A percentile compares a stretch with the other conserved stretches of the same genome.
Conservation (phyloP, 2,329 filamentous ascomycete genomes). For the Aureobasidium subglaciale region DNA sequence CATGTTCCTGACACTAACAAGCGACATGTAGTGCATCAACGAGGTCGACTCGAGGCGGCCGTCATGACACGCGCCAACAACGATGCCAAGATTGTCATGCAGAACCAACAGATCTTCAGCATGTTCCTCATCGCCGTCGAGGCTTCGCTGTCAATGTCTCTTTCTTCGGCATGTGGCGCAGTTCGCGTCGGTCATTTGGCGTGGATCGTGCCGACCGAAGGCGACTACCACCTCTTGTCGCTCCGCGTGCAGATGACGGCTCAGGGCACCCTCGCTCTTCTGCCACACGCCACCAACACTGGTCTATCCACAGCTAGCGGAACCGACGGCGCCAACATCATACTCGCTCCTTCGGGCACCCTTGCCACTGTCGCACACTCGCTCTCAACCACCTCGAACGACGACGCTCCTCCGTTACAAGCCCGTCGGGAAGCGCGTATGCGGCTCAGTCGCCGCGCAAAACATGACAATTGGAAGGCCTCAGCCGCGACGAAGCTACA, state of each 20-base stretch:
- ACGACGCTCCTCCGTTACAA: not conserved
- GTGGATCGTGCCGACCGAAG: constrained; percentile 6
- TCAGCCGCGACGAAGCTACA: not conserved
- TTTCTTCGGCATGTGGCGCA: not conserved
- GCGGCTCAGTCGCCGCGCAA: constrained; percentile 6
- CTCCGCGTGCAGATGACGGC: constrained; percentile 14
- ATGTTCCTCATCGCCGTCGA: constrained; percentile 14
- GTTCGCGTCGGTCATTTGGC: constrained; percentile 7
- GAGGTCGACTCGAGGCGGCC: constrained; percentile 3
- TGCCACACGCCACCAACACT: constrained; percentile 3
- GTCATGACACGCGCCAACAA: not conserved
- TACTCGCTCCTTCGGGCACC: constrained; percentile 14
- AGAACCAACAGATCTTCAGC: constrained; percentile 12
- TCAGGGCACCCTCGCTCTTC: constrained; percentile 9
- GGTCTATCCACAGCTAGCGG: not conserved
- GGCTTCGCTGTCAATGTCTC: constrained; percentile 3
- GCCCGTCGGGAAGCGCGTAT: constrained; percentile 8
- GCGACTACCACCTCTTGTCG: constrained; percentile 2
- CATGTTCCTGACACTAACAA: not conserved
- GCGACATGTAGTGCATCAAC: not conserved
- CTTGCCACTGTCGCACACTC: not conserved
- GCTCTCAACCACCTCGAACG: not conserved
- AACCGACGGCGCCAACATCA: not conserved
- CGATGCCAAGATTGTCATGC: constrained; percentile 6
- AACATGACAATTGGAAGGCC: constrained; percentile 5